Evolutionary conservation across 2,329 filamentous ascomycete species (phyloP).

Genomic region (Trichoderma oligosporum): DNA sequence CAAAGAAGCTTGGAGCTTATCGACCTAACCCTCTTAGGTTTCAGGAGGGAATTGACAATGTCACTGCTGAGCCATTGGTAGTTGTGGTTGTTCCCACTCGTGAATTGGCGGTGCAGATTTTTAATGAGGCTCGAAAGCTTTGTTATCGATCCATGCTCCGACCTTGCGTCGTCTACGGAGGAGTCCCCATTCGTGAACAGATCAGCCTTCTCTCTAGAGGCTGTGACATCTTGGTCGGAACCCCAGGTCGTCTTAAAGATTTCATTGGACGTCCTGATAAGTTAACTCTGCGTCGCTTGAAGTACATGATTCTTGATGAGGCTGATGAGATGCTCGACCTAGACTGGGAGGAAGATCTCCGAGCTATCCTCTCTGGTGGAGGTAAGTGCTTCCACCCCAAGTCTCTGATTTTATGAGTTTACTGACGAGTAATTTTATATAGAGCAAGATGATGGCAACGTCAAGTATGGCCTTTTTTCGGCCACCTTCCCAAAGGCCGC

Average conservation of each 20-base stretch:
- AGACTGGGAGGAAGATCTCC: conserved; percentile 75
- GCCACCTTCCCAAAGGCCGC: conserved; percentile 85
- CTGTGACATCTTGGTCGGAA: conserved; percentile 84
- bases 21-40: conserved; percentile 64
- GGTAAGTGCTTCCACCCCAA: conserved; percentile 50
- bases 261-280: conserved; percentile 70
- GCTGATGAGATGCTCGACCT: conserved; percentile 84
- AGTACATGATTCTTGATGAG: conserved; percentile 83
- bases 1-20: conserved; percentile 76
- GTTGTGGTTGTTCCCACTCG: conserved; percentile 82
- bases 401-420: neutral
- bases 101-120: conserved; percentile 90
- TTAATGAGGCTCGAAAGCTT: conserved; percentile 86
- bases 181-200: conserved; percentile 68
- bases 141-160: conserved; percentile 95
- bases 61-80: conserved; percentile 81
- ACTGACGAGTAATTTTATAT: conserved; percentile 26
- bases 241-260: conserved; percentile 80
- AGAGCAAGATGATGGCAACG: conserved; percentile 70
- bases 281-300: conserved; percentile 70
- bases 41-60: conserved; percentile 43
- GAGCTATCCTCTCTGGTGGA: conserved; percentile 72
- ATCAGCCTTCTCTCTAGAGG: conserved; percentile 71
- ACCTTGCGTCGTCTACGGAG: conserved; percentile 85
- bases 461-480: conserved; percentile 80